Evolutionary conservation across 805 yeast species (phyloP).

Genomic region (Jamesozyma rosinii): DNA sequence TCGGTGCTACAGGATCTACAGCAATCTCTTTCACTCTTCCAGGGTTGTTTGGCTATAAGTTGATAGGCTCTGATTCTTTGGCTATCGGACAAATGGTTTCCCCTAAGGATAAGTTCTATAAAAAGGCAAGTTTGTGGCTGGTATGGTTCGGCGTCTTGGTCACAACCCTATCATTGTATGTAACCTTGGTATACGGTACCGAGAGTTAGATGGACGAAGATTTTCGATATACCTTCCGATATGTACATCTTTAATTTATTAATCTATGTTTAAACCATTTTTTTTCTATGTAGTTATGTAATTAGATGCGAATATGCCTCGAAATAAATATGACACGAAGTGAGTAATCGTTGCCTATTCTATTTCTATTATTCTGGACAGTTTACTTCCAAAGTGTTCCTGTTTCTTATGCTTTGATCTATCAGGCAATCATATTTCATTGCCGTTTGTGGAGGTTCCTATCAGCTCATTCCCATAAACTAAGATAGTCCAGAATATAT

Average conservation of each 20-base stretch:
- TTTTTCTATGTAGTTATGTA: background rate
- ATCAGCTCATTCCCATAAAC: slow-evolving; percentile 72
- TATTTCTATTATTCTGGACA: too few relatives aligned
- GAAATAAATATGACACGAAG: background rate
- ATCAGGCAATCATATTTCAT: slow-evolving; percentile 1
- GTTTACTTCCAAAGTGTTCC: too few relatives aligned
- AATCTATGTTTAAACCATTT: too few relatives aligned
- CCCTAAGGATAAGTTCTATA: slow-evolving; percentile 23
- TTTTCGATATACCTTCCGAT: too few relatives aligned
- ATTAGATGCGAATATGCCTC: background rate
- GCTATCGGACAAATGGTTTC: slow-evolving; percentile 26
- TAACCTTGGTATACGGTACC: slow-evolving; percentile 23
- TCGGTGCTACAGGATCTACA: slow-evolving; percentile 90
- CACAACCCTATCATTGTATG: slow-evolving; percentile 54
- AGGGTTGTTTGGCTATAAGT: slow-evolving; percentile 72
- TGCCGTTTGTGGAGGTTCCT: slow-evolving; percentile 9
- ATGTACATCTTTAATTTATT: background rate
- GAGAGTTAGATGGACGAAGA: slow-evolving; percentile 2
- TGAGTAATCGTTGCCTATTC: background rate
- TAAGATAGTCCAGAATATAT: slow-evolving; percentile 70
- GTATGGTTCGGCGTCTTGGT: slow-evolving; percentile 61
- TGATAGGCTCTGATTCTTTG: slow-evolving; percentile 39
- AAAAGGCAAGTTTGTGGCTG: slow-evolving; percentile 45
- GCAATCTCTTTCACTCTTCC: slow-evolving; percentile 86
- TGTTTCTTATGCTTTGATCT: background rate